Conservation (phyloP, 1,284 basidiomycete genomes). For the Ustilago hordei region DNA sequence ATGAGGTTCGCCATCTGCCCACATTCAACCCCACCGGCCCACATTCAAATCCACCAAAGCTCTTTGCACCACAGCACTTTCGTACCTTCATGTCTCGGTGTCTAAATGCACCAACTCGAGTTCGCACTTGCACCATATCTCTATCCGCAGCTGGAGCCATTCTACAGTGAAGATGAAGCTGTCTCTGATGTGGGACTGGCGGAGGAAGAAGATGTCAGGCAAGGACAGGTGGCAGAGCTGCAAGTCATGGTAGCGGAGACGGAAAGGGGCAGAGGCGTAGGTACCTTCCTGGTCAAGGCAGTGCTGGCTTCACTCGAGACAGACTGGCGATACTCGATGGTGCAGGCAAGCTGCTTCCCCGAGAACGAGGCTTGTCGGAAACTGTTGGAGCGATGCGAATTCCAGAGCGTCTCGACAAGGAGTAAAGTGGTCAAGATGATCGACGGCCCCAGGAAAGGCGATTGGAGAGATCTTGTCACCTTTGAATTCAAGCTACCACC, state of each 20-base stretch:
- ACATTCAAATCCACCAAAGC: too few relatives aligned
- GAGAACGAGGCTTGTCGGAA: conserved; percentile 23
- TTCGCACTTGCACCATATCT: conserved; percentile 1
- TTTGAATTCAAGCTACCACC: conserved; percentile 24
- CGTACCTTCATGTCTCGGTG: too few relatives aligned
- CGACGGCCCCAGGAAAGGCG: conserved; percentile 29
- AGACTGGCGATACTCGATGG: conserved; percentile 22
- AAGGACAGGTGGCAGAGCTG: conserved; percentile 25
- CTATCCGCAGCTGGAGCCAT: conserved; percentile 10
- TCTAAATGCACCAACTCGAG: too few relatives aligned
- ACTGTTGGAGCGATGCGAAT: conserved; percentile 24
- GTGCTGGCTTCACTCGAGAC: conserved; percentile 19
- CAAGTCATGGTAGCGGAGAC: conserved; percentile 42
- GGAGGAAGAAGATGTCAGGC: conserved; percentile 7
- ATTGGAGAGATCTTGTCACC: conserved; percentile 35
- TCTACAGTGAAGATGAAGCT: conserved; percentile 16
- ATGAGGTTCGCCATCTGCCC: too few relatives aligned
- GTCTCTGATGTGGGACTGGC: neutral
- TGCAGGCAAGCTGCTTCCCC: conserved; percentile 41
- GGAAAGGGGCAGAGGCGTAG: conserved; percentile 31
- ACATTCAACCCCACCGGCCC: too few relatives aligned
- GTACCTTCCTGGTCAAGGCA: conserved; percentile 21
- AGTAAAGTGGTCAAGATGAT: conserved; percentile 30
- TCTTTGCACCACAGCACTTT: too few relatives aligned
- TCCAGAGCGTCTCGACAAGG: conserved; percentile 2